phyloP scores from a whole-genome alignment of 2,329 filamentous ascomycete genomes.

The Fusarium pseudograminearum region DNA sequence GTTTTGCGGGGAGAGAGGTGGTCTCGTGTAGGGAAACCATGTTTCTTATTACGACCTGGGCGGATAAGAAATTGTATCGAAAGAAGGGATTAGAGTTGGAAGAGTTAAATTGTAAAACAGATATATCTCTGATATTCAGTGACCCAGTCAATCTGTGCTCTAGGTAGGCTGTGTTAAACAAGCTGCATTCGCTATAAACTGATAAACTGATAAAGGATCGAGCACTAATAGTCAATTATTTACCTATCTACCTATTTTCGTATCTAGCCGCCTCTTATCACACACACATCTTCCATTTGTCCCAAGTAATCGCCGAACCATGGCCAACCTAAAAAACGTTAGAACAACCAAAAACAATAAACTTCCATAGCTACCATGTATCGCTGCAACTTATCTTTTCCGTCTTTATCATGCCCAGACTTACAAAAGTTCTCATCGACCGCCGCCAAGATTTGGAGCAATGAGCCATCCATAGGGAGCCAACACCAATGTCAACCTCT shows the following conservation, averaged over 20 bases:
- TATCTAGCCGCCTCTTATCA: constrained; percentile 17
- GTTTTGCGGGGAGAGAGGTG: constrained; percentile 8
- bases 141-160: not conserved
- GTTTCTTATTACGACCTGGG: not conserved
- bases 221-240: not conserved
- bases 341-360: not conserved
- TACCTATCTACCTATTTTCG: constrained; percentile 15
- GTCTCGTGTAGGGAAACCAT: constrained; percentile 11
- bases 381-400: constrained; percentile 29
- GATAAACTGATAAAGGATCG: constrained; percentile 1
- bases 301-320: constrained; percentile 1
- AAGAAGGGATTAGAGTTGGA: not conserved
- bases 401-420: constrained; percentile 34
- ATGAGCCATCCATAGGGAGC: constrained; percentile 16
- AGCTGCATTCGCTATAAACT: not conserved
- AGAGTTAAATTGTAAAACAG: no score
- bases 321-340: not conserved
- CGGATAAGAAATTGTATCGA: not conserved
- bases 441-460: constrained; percentile 16
- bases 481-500: not conserved
- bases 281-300: not conserved
- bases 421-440: constrained; percentile 39
- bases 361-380: not conserved
- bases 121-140: not conserved
- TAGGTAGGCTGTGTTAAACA: no score